These are phyloP conservation scores for Quambalaria eucalypti DNA, from an alignment of 1,284 basidiomycete species.

Conservation along the genomic window DNA sequence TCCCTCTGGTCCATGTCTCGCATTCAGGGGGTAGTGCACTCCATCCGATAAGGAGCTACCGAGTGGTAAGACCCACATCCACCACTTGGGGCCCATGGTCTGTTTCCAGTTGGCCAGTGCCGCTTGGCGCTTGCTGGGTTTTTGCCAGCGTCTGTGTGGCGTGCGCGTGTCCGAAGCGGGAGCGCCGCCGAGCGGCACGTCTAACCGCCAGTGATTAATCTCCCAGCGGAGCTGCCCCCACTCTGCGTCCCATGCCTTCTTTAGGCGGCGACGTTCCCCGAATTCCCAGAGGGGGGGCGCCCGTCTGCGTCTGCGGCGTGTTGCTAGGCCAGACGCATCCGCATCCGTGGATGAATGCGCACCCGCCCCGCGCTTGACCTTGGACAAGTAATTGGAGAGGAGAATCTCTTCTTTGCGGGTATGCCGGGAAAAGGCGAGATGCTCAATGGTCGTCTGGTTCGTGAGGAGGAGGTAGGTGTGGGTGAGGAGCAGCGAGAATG, in stretches of 20 bases:
- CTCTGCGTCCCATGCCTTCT: slow-evolving; percentile 3
- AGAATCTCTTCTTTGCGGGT: slow-evolving; percentile 57
- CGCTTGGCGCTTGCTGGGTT: background rate
- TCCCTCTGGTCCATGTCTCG: slow-evolving; percentile 63
- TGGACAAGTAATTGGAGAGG: slow-evolving; percentile 47
- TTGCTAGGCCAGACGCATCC: slow-evolving; percentile 71
- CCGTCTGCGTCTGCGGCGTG: too few relatives aligned
- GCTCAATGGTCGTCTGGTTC: slow-evolving; percentile 73
- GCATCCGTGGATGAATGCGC: slow-evolving; percentile 65
- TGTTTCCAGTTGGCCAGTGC: slow-evolving; percentile 58
- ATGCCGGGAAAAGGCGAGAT: slow-evolving; percentile 55
- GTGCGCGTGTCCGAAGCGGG: background rate
- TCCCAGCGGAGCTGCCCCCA: background rate
- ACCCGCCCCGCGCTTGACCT: slow-evolving; percentile 56
- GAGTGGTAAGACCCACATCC: slow-evolving; percentile 67
- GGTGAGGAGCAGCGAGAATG: slow-evolving; percentile 53
- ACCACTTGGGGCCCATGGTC: slow-evolving; percentile 61
- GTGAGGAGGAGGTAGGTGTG: slow-evolving; percentile 59
- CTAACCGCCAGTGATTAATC: background rate
- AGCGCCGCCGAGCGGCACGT: background rate
- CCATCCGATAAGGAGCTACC: slow-evolving; percentile 58
- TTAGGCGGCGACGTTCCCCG: background rate
- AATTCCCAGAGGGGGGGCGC: too few relatives aligned
- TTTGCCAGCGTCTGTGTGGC: background rate
- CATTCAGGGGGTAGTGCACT: slow-evolving; percentile 60